Conservation (phyloP, 139 green algal genomes). For the Desmodesmus armatus region DNA sequence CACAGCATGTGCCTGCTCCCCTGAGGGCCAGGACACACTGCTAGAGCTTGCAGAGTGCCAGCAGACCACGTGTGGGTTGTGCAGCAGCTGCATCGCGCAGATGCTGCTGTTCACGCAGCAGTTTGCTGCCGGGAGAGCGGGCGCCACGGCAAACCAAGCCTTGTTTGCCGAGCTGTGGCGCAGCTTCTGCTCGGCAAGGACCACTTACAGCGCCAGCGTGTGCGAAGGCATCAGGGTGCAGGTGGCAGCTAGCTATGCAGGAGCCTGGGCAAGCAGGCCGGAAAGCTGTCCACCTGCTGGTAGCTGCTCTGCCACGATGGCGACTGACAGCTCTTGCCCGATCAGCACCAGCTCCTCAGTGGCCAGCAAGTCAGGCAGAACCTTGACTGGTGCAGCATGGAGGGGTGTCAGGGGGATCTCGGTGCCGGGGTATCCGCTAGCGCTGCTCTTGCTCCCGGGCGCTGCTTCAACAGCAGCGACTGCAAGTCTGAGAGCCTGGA, state of each 20-base stretch:
- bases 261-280: too few species aligned
- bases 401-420: not conserved
- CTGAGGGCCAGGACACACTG: not conserved
- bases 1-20: not conserved
- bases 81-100: not conserved
- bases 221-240: not conserved
- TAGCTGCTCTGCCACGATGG: not conserved
- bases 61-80: not conserved
- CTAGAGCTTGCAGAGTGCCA: not conserved
- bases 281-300: not conserved
- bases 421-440: not conserved
- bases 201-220: not conserved
- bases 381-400: not conserved
- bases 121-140: not conserved
- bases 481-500: not conserved
- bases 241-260: not conserved
- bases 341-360: not conserved
- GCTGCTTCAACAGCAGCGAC: not conserved
- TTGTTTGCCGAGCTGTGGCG: not conserved
- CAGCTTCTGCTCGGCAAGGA: not conserved
- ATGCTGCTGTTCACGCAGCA: not conserved
- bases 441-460: not conserved
- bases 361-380: not conserved
- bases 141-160: not conserved
- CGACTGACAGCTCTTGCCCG: not conserved